Evolutionary conservation across 2,329 filamentous ascomycete species (phyloP).

Genomic region (Trichocomaceae sp.): DNA sequence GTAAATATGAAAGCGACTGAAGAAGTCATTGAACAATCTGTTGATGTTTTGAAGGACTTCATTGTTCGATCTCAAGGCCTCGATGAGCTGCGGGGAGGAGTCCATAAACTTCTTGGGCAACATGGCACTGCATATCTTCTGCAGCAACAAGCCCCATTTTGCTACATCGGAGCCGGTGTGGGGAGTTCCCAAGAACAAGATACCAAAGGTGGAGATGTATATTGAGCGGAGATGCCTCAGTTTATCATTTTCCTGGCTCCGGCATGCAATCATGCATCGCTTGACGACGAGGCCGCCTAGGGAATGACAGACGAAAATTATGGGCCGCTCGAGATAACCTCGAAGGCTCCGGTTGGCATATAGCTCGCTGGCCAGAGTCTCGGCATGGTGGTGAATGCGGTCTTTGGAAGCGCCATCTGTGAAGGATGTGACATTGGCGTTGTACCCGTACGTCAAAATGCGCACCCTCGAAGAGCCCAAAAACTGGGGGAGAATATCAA

Average conservation of each 20-base stretch:
- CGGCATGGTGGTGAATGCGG: slow-evolving; percentile 64
- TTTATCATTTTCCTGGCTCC: slow-evolving; percentile 53
- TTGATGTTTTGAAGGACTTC: slow-evolving; percentile 71
- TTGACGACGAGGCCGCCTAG: slow-evolving; percentile 68
- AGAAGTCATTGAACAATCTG: slow-evolving; percentile 63
- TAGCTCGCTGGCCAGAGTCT: slow-evolving; percentile 58
- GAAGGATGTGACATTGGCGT: slow-evolving; percentile 55
- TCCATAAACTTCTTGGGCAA: slow-evolving; percentile 62
- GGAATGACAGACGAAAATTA: slow-evolving; percentile 71
- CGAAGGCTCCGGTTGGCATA: slow-evolving; percentile 54
- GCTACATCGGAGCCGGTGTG: slow-evolving; percentile 64
- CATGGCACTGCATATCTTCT: slow-evolving; percentile 60
- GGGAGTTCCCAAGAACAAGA: slow-evolving; percentile 71
- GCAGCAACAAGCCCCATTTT: slow-evolving; percentile 60
- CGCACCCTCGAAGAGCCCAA: slow-evolving; percentile 55
- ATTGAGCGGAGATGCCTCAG: slow-evolving; percentile 62
- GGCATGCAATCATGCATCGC: slow-evolving; percentile 60
- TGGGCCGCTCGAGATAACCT: slow-evolving; percentile 54
- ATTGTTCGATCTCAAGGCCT: slow-evolving; percentile 65
- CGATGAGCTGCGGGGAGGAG: slow-evolving; percentile 60
- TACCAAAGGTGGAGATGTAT: slow-evolving; percentile 67
- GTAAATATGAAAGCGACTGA: slow-evolving; percentile 63
- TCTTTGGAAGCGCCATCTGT: slow-evolving; percentile 53
- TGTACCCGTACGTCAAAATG: slow-evolving; percentile 67
- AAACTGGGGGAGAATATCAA: slow-evolving; percentile 57